Conservation (phyloP, 1,284 basidiomycete species). For the Somion occarium region DNA sequence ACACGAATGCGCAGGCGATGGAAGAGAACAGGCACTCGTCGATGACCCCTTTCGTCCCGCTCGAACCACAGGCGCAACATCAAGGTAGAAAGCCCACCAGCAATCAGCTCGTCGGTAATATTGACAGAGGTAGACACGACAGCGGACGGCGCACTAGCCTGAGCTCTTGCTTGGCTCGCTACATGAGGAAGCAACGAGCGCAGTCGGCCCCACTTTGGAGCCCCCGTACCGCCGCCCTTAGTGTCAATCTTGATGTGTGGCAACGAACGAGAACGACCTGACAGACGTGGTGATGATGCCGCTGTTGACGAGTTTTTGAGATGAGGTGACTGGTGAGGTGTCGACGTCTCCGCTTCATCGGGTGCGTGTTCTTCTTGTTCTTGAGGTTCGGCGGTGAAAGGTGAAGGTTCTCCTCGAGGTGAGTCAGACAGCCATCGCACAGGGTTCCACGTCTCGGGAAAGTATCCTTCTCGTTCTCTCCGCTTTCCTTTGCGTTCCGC, state of each 20-base stretch:
- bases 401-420: conserved; percentile 39
- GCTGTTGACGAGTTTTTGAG: conserved; percentile 12
- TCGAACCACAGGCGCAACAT: conserved; percentile 91
- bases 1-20: conserved; percentile 83
- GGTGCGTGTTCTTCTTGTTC: background rate
- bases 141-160: conserved; percentile 34
- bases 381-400: conserved; percentile 17
- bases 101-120: conserved; percentile 82
- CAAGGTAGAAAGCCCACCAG: conserved; percentile 76
- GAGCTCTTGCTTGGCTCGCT: conserved; percentile 29
- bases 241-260: conserved; percentile 31
- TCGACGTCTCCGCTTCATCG: background rate
- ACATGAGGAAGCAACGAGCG: conserved; percentile 63
- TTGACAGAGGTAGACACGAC: conserved; percentile 57
- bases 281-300: conserved; percentile 9
- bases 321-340: background rate
- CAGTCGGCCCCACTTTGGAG: conserved; percentile 54
- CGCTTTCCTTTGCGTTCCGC: conserved; percentile 53
- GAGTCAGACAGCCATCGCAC: conserved; percentile 56
- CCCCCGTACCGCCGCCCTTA: conserved; percentile 13
- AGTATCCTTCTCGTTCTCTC: conserved; percentile 39
- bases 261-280: conserved; percentile 37
- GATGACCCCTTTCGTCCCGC: conserved; percentile 81
- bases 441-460: conserved; percentile 46
- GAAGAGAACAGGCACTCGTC: conserved; percentile 84